Base-by-base conservation (phyloP, 1,139 yeast species). In the Lodderomyces pseudojiufengensis region DNA sequence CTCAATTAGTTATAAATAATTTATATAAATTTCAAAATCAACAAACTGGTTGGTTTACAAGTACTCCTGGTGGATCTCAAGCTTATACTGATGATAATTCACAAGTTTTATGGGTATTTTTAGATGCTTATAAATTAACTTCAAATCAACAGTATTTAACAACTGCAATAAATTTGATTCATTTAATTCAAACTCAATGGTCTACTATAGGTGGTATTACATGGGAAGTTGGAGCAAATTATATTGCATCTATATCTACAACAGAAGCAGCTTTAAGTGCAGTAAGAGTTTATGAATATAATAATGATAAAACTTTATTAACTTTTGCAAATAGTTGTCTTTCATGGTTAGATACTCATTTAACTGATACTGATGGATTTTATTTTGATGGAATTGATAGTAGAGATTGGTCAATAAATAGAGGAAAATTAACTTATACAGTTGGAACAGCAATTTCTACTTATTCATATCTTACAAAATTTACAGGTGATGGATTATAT, bases 381-480 rank as follows among this genome's bases (percentile, higher is more conserved):
- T 48, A 58, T 27, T 52, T 45, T 32, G 65, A 60, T 39, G 65
- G 65, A 5, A 37, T 46, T 15, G 60, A 3, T 29, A 31, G 14
- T 20, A 11, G 12, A 14, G 31, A 26, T 14, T 37, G 39, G 33
- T 16, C 22, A 20, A 15, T 35, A 23, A 60, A 65, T 44, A 46
- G 46, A 18, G 70, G 70, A 0, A 62, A 63, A 40, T 51, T 65
- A 31, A 50, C 70, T 3, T 65, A 65, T 44, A 62, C 70, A 3
- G 57, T 61, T 9, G 71, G 70, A 1, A 47, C 49, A 11, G 57
- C 62, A n/a, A 49, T 65, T 33, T 59, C 65, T 9, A 48, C 64
- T 2, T 52, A 61, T 37, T 55, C 65, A 1, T 55, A 54, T 36
- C 46, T 65, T 34, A 39, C 42, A 29, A 44, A 48, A 27, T 40